Evolutionary conservation across 306 rosid species (phyloP).

Genomic region (Quercus glauca): DNA sequence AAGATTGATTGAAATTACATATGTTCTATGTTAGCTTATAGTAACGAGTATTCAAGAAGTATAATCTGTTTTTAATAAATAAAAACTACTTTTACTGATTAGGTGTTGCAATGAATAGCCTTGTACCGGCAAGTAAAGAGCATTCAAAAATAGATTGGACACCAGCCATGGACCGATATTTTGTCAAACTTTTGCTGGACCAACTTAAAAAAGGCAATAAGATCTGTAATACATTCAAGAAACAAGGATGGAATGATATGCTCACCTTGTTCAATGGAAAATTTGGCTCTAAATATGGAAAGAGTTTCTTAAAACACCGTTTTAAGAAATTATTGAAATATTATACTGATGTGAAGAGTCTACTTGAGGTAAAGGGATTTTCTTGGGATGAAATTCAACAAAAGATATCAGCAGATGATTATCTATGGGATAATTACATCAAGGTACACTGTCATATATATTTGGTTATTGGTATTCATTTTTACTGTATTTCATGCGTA

Average conservation of each 20-base stretch:
- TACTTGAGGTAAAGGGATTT: conserved; percentile 36
- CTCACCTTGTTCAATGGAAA: too few relatives aligned
- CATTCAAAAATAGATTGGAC: conserved; percentile 42
- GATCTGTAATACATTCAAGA: too few relatives aligned
- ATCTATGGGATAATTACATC: conserved; percentile 45
- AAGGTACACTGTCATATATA: conserved; percentile 30
- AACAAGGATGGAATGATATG: too few relatives aligned
- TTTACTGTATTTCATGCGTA: conserved; percentile 12
- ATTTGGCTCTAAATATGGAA: too few relatives aligned
- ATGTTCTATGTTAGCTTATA: too few relatives aligned
- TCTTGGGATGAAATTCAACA: conserved; percentile 49
- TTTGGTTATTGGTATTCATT: background rate
- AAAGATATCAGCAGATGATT: conserved; percentile 43
- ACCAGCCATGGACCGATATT: conserved; percentile 40
- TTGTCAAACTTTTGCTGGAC: conserved; percentile 48
- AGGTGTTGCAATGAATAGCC: conserved; percentile 32
- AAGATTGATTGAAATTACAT: too few relatives aligned
- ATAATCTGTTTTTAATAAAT: too few relatives aligned
- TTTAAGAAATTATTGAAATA: conserved; percentile 36
- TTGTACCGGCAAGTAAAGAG: too few relatives aligned
- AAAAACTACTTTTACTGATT: background rate
- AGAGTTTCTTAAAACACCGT: conserved; percentile 38
- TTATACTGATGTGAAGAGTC: conserved; percentile 34
- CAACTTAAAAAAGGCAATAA: conserved; percentile 38
- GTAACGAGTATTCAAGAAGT: too few relatives aligned